A percentile compares a stretch with the other conserved stretches of the same genome.
phyloP scores from a whole-genome alignment of 1,139 yeast genomes.

The Suhomyces yuchorum region DNA sequence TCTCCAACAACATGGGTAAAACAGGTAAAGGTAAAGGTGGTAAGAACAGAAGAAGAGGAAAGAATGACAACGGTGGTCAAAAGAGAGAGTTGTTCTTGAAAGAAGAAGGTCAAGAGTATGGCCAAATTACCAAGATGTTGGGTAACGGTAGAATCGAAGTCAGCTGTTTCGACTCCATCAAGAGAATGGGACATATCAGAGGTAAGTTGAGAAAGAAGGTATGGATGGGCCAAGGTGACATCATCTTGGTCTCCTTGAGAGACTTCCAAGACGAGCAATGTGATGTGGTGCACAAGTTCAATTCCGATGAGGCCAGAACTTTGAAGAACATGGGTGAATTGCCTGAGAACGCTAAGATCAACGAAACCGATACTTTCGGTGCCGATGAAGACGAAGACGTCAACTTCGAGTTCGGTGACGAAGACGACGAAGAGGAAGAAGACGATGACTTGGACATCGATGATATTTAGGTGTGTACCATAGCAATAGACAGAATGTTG shows the following conservation, averaged over 20 bases:
- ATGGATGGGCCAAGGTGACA: constrained; percentile 99
- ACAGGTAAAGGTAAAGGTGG: constrained; percentile 63
- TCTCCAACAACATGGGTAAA: constrained; percentile 43
- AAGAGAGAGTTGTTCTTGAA: constrained; percentile 91
- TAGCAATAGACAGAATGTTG: constrained; percentile 3
- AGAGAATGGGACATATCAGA: constrained; percentile 96
- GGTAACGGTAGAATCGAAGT: constrained; percentile 98
- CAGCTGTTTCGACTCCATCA: constrained; percentile 88
- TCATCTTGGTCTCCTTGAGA: constrained; percentile 90
- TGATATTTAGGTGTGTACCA: constrained; percentile 54
- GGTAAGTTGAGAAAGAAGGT: constrained; percentile 99
- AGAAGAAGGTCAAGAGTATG: constrained; percentile 98
- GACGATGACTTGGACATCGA: constrained; percentile 75
- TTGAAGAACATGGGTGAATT: constrained; percentile 95
- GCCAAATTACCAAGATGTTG: constrained; percentile 96
- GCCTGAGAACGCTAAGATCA: constrained; percentile 94
- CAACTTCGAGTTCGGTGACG: constrained; percentile 98
- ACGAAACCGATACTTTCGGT: constrained; percentile 96
- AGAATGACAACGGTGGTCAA: constrained; percentile 88
- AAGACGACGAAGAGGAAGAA: constrained; percentile 78
- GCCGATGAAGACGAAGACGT: constrained; percentile 97
- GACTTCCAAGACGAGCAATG: constrained; percentile 98
- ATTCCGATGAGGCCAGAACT: constrained; percentile 97
- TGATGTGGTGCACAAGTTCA: constrained; percentile 96
- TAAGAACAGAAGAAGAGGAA: constrained; percentile 97